Base-by-base conservation (phyloP, 768 basidiomycete genomes). In the Russula virescens region DNA sequence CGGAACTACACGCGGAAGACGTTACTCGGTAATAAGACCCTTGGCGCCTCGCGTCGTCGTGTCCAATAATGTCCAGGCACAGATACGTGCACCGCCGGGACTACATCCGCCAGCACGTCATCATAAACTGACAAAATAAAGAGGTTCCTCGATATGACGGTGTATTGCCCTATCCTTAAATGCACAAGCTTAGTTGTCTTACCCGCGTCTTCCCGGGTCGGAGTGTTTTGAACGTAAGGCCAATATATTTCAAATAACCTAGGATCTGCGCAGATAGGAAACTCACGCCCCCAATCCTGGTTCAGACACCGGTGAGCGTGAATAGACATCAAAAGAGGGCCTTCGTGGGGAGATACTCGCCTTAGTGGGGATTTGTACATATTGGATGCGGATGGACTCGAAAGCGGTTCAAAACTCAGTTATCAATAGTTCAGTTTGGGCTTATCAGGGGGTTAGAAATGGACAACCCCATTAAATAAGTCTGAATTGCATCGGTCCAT, bases 141-240 rank as follows among this genome's bases (percentile, higher is more conserved):
- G 9, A 53, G 51, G 52, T 61, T 49, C 54, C 55, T 61, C 38
- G 25, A 35, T 11, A 56, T 48, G 62, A 60, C 62, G 58, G 62
- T n/a, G 45, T 63, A 43, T 48, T 34, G 14, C 47, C 40, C 28
- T 47, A 28, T 59, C 62, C 38, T 25, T 54, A 35, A 58, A 58
- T n/a, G 56, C 38, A 34, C 52, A 49, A 63, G 53, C 56, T 18
- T n/a, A n/a, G n/a, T n/a, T 40, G 55, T 34, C 52, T 35, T 13
- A 48, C n/a, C 63, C 53, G 63, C 54, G 31, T 55, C 52, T 35
- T 23, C 35, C 63, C 63, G 58, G n/a, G 58, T 47, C 58, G 58
- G 63, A 66, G 69, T 69, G 70, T 70, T 63, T 65, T 26, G 61
- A 64, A 65, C 58, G 31, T 46, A 56, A 45, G 63, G 51, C 40